Base-by-base conservation (phyloP, 2,329 filamentous ascomycete genomes). In the Aspergillus costaricaensis region DNA sequence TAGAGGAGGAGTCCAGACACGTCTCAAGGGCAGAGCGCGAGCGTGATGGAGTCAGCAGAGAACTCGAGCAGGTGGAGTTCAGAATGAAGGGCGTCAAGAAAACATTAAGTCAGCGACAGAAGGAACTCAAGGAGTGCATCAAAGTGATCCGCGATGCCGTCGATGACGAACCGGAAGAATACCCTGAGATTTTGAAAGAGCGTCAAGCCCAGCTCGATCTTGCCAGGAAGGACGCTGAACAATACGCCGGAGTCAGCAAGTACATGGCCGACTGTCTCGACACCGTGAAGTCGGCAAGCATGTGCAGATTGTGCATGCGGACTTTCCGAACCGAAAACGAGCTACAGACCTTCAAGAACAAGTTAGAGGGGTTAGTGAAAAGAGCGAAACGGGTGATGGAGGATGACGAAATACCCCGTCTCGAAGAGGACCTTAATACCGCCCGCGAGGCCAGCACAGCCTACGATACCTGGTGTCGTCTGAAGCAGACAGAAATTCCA, bases 51-150 rank as follows among this genome's bases (percentile, higher is more conserved):
- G 82, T 86, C 2, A 86, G 84, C 65, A 85, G 90, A 65, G 90
- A 93, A 68, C 82, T 94, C 30, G 89, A 91, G 69, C 89, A 93
- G 65, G 78, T 92, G 10, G 89, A 92, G 62, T 92, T 87, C 74
- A 88, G 86, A 68, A 79, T 96, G 36, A 88, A 86, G 49, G 88
- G 82, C 50, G 79, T 83, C 23, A 86, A 86, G 48, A 86, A 87
- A n/a, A 85, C 85, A 12, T 80, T 89, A 25, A 86, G 84, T 65
- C 85, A 86, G 70, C 88, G 88, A 66, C 81, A 84, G 14, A 79
- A 83, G 30, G 89, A 92, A 60, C 80, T 86, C 44, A 79, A 85
- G 39, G 80, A 80, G 30, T 89, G 86, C 70, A 85, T 90, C 61
- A 79, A 83, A 39, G 82, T 85, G 23, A 85, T 92, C 52, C 82